Evolutionary conservation across 495 filamentous ascomycete genomes (phyloP).

Genomic region (Aspergillus biplanus): DNA sequence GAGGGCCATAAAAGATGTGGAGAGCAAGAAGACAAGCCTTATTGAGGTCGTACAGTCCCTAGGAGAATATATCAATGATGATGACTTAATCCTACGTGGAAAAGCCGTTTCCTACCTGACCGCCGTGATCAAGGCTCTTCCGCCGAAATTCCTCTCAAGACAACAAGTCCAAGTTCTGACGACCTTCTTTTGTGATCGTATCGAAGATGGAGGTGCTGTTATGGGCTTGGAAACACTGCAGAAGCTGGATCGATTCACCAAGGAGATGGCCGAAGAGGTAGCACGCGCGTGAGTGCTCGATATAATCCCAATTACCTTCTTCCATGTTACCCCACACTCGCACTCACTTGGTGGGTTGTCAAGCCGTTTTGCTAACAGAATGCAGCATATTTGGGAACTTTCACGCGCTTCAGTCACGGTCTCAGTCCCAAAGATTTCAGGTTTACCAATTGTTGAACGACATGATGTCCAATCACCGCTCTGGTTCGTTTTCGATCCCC

Average conservation of each 20-base stretch:
- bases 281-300: constrained; percentile 52
- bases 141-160: constrained; percentile 62
- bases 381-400: constrained; percentile 54
- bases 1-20: constrained; percentile 52
- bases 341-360: neutral
- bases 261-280: constrained; percentile 49
- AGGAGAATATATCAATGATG: constrained; percentile 71
- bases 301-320: neutral
- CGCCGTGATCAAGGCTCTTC: constrained; percentile 60
- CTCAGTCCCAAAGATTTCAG: constrained; percentile 63
- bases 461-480: constrained; percentile 66
- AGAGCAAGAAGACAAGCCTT: constrained; percentile 63
- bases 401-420: constrained; percentile 63
- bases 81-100: constrained; percentile 63
- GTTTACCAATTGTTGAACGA: constrained; percentile 67
- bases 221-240: constrained; percentile 53
- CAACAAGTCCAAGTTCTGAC: constrained; percentile 67
- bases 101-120: constrained; percentile 73
- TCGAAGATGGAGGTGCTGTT: constrained; percentile 62
- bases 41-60: constrained; percentile 69
- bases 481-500: constrained; percentile 48
- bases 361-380: constrained; percentile 3
- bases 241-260: constrained; percentile 51
- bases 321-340: neutral
- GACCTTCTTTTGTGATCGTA: constrained; percentile 63